phyloP scores from a whole-genome alignment of 2,329 filamentous ascomycete species.

The Decorospora gaudefroyi region DNA sequence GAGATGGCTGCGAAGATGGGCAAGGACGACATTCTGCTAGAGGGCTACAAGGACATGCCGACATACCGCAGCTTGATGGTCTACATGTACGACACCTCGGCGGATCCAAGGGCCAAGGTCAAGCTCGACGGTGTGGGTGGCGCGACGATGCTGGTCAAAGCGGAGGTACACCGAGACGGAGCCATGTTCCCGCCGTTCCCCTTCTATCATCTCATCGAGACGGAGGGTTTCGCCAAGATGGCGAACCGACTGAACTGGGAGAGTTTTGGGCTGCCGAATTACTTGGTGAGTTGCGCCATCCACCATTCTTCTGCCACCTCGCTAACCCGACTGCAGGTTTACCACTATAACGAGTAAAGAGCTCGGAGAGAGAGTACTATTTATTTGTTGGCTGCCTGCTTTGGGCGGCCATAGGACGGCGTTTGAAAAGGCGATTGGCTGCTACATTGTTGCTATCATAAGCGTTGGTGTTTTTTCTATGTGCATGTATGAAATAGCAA shows the following conservation, averaged over 20 bases:
- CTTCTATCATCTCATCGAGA: conserved; percentile 97
- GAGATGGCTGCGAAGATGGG: conserved; percentile 79
- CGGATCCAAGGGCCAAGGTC: conserved; percentile 65
- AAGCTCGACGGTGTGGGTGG: conserved; percentile 91
- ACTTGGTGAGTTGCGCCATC: conserved; percentile 69
- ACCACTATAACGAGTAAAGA: conserved; percentile 83
- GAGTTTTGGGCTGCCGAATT: conserved; percentile 89
- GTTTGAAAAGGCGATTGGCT: conserved; percentile 25
- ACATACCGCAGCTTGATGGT: conserved; percentile 94
- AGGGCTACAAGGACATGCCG: conserved; percentile 90
- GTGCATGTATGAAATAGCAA: conserved; percentile 17
- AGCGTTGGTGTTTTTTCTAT: conserved; percentile 6
- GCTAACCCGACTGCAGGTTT: conserved; percentile 62
- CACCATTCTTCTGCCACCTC: not conserved
- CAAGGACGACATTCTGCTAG: conserved; percentile 87
- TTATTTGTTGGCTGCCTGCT: conserved; percentile 9
- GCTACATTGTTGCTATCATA: conserved; percentile 11
- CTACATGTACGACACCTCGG: conserved; percentile 65
- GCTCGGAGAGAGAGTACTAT: not conserved
- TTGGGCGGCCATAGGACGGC: conserved; percentile 40
- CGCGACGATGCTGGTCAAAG: conserved; percentile 89
- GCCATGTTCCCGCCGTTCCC: conserved; percentile 98
- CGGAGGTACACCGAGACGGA: conserved; percentile 93
- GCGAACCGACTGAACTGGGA: conserved; percentile 84
- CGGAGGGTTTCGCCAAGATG: conserved; percentile 98